A percentile compares a stretch with the other conserved stretches of the same genome.
Conservation (phyloP, 805 yeast genomes). For the Candida endomychidarum region DNA sequence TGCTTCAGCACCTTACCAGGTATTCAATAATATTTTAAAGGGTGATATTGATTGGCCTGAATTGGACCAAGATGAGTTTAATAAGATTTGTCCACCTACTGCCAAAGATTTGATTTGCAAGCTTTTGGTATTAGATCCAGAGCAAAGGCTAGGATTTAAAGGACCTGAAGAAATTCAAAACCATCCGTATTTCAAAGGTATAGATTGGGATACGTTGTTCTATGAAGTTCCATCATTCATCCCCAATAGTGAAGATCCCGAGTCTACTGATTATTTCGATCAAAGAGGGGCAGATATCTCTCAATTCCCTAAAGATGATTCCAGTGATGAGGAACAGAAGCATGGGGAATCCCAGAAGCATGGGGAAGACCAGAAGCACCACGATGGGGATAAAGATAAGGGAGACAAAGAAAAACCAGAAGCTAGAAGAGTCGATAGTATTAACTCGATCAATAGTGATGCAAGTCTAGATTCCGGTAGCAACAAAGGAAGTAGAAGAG, state of each 20-base stretch:
- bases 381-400: neutral
- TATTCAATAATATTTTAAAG: slow-evolving; percentile 75
- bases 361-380: neutral
- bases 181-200: slow-evolving; percentile 74
- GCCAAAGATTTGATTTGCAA: slow-evolving; percentile 74
- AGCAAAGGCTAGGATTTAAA: slow-evolving; percentile 67
- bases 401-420: slow-evolving; percentile 1
- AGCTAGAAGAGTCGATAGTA: slow-evolving; percentile 10
- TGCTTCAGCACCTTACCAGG: slow-evolving; percentile 72
- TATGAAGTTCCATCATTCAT: slow-evolving; percentile 77
- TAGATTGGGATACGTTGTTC: slow-evolving; percentile 75
- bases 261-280: slow-evolving; percentile 89
- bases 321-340: slow-evolving; percentile 26
- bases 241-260: slow-evolving; percentile 77
- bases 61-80: slow-evolving; percentile 50
- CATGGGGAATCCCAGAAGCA: slow-evolving; percentile 12
- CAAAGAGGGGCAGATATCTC: slow-evolving; percentile 78
- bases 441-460: slow-evolving; percentile 8
- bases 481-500: slow-evolving; percentile 8
- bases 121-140: slow-evolving; percentile 64
- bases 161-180: slow-evolving; percentile 77
- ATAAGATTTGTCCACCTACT: slow-evolving; percentile 52
- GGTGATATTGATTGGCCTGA: slow-evolving; percentile 86
- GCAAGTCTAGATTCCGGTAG: slow-evolving; percentile 7
- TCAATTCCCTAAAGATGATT: slow-evolving; percentile 55